These are phyloP conservation scores for Lentinula guzmanii DNA, from an alignment of 768 basidiomycete genomes.

Conservation along the genomic window DNA sequence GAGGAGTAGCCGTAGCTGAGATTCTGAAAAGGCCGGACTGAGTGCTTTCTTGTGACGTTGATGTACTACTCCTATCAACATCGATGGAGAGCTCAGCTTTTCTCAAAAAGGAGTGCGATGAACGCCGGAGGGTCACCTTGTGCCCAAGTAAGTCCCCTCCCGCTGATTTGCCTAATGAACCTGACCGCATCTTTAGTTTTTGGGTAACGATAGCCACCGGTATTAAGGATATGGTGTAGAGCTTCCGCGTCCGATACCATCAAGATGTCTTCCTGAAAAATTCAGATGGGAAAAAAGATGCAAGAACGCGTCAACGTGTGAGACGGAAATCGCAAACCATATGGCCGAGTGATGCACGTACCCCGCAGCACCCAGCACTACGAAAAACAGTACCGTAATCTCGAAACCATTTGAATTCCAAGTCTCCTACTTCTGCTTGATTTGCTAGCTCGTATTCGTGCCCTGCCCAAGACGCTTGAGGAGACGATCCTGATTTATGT, in stretches of 20 bases:
- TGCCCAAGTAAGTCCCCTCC: slow-evolving; percentile 14
- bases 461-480: neutral
- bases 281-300: neutral
- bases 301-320: neutral
- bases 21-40: slow-evolving; percentile 19
- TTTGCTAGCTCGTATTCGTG: slow-evolving; percentile 7
- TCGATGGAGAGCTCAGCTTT: neutral
- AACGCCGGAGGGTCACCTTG: slow-evolving; percentile 9
- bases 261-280: slow-evolving; percentile 18
- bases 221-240: slow-evolving; percentile 15
- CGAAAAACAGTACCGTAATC: slow-evolving; percentile 1
- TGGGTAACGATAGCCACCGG: slow-evolving; percentile 20
- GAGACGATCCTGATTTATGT: neutral
- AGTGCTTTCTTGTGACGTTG: slow-evolving; percentile 24
- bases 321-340: neutral
- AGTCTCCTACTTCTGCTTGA: slow-evolving; percentile 2
- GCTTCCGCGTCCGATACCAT: slow-evolving; percentile 18
- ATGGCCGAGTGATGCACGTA: neutral
- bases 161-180: slow-evolving; percentile 13
- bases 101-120: neutral
- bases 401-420: neutral
- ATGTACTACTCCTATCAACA: slow-evolving; percentile 14
- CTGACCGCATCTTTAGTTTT: slow-evolving; percentile 12
- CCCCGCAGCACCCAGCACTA: slow-evolving; percentile 3
- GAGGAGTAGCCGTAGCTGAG: slow-evolving; percentile 20